Evolutionary conservation across 2,329 filamentous ascomycete species (phyloP).

Genomic region (Hypoxylon sp.): DNA sequence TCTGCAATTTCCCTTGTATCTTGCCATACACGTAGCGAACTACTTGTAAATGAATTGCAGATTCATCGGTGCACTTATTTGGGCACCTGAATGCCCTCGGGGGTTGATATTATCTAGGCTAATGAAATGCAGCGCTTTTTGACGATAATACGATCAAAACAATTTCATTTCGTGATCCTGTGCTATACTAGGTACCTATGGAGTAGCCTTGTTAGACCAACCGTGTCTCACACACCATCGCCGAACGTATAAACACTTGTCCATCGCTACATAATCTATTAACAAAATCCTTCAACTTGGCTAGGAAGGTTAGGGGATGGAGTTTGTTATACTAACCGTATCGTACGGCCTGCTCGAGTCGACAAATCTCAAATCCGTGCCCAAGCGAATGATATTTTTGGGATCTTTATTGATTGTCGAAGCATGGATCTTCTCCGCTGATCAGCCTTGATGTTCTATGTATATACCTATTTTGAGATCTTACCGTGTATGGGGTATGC

Average conservation of each 20-base stretch:
- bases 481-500: constrained; percentile 57
- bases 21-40: no score
- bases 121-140: no score
- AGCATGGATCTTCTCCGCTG: constrained; percentile 65
- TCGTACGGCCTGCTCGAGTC: constrained; percentile 67
- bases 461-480: not conserved
- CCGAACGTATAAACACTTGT: constrained; percentile 58
- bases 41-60: no score
- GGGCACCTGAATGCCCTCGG: no score
- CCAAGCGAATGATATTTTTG: constrained; percentile 67
- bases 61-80: no score
- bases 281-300: not conserved
- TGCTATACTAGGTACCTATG: no score
- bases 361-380: constrained; percentile 70
- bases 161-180: not conserved
- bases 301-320: not conserved
- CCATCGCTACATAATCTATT: constrained; percentile 53
- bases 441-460: constrained; percentile 9
- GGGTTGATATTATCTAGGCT: no score
- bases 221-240: constrained; percentile 46
- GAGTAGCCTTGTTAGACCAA: not conserved
- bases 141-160: not conserved
- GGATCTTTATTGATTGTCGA: constrained; percentile 70
- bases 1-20: no score
- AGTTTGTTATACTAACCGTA: constrained; percentile 53